Conservation (phyloP, 257 asterid species). For the Fraxinus excelsior region DNA sequence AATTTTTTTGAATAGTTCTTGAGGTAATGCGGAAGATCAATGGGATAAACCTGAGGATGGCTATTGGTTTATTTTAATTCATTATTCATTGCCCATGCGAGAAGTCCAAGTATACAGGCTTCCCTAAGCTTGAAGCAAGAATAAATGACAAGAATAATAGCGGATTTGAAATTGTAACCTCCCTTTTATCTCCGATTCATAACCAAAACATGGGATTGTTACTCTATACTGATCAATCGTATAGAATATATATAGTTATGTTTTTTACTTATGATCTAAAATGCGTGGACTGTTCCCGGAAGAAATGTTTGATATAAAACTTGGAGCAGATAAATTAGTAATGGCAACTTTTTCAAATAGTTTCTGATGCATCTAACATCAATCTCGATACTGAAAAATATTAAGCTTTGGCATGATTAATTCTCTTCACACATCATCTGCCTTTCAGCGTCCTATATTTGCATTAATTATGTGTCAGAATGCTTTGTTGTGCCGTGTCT, state of each 20-base stretch:
- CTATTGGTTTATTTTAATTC: background rate
- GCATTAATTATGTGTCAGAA: background rate
- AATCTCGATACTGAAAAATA: background rate
- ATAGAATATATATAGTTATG: background rate
- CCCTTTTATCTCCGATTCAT: too few relatives aligned
- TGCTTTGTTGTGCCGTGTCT: conserved; percentile 5
- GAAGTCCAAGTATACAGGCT: too few relatives aligned
- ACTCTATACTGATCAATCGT: background rate
- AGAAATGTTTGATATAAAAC: background rate
- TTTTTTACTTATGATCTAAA: background rate
- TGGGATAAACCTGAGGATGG: background rate
- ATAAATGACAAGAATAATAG: too few relatives aligned
- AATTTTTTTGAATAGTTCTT: background rate
- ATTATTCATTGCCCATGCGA: too few relatives aligned
- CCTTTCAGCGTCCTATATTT: background rate
- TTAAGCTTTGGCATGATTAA: background rate
- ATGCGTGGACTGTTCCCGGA: background rate
- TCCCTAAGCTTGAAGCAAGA: too few relatives aligned
- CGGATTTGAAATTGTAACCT: too few relatives aligned
- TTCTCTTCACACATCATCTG: background rate
- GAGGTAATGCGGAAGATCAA: background rate
- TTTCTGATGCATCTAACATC: conserved; percentile 2
- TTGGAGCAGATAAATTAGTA: background rate
- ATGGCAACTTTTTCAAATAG: background rate
- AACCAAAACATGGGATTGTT: background rate